A percentile compares a stretch with the other conserved stretches of the same genome.
phyloP scores from a whole-genome alignment of 306 rosid species.

The Hylodesmum podocarpum region DNA sequence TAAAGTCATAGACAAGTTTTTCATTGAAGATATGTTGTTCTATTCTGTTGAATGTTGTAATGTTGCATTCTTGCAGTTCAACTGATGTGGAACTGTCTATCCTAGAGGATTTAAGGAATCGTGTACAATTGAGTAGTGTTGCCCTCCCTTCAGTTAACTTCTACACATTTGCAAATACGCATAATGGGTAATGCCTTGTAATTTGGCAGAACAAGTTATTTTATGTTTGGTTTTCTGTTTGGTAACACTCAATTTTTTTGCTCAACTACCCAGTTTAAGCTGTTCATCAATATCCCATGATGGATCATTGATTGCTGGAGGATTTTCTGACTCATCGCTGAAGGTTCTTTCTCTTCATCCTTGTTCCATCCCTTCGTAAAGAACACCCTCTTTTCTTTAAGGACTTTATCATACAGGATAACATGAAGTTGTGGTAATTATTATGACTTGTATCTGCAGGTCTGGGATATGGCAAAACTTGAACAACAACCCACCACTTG shows the following conservation, averaged over 20 bases:
- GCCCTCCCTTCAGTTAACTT: constrained; percentile 79
- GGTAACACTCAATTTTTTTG: constrained; percentile 20
- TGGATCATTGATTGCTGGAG: constrained; percentile 81
- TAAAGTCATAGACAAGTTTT: not conserved
- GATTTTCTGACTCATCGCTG: constrained; percentile 79
- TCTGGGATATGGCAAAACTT: constrained; percentile 85
- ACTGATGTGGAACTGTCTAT: constrained; percentile 73
- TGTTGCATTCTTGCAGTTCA: constrained; percentile 47
- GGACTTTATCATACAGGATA: not conserved
- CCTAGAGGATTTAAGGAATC: constrained; percentile 77
- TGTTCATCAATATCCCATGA: constrained; percentile 78
- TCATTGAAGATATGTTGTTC: constrained; percentile 1
- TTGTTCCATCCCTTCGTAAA: not conserved
- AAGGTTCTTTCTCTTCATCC: constrained; percentile 46
- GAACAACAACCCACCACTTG: constrained; percentile 60
- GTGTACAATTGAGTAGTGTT: constrained; percentile 74
- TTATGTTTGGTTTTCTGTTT: constrained; percentile 21
- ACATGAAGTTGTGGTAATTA: constrained; percentile 8
- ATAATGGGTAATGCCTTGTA: constrained; percentile 53
- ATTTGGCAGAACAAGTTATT: constrained; percentile 2
- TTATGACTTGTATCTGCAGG: constrained; percentile 40
- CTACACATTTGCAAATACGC: constrained; percentile 70
- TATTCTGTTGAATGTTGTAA: constrained; percentile 15
- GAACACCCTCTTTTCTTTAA: not conserved
- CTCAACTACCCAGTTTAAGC: constrained; percentile 50